Percentiles rank a stretch among this genome's conserved stretches.
phyloP scores from a whole-genome alignment of 768 basidiomycete genomes.

The Boletus rubroflammeus region DNA sequence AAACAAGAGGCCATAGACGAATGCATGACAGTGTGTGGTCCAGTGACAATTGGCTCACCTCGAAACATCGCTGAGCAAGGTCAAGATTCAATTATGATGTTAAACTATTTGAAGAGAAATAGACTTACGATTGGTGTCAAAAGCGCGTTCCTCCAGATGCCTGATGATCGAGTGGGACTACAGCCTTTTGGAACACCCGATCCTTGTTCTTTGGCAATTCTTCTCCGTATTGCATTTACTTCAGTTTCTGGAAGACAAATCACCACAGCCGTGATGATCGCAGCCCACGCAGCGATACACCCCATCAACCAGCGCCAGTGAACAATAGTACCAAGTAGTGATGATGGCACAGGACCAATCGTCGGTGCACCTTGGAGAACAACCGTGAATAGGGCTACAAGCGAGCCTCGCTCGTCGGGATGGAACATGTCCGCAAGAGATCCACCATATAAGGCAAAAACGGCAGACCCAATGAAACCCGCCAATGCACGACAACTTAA shows the following conservation, averaged over 20 bases:
- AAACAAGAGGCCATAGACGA: constrained; percentile 24
- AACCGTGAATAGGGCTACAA: constrained; percentile 24
- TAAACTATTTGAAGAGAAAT: background rate
- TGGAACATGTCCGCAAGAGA: constrained; percentile 24
- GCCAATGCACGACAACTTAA: constrained; percentile 20
- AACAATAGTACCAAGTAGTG: constrained; percentile 18
- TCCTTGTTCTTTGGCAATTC: constrained; percentile 4
- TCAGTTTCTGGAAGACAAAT: constrained; percentile 24
- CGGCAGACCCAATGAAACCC: constrained; percentile 19
- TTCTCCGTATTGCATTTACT: constrained; percentile 14
- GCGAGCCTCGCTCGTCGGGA: constrained; percentile 21
- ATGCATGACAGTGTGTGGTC: constrained; percentile 25
- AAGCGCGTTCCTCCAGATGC: constrained; percentile 14
- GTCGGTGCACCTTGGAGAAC: constrained; percentile 27
- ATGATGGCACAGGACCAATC: constrained; percentile 25
- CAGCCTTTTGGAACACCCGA: background rate
- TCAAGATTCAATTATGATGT: background rate
- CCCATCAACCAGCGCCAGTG: constrained; percentile 25
- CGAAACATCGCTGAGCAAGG: constrained; percentile 15
- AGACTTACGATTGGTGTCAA: constrained; percentile 16
- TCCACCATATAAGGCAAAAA: constrained; percentile 25
- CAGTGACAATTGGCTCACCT: constrained; percentile 24
- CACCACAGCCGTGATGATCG: constrained; percentile 14
- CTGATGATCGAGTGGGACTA: background rate
- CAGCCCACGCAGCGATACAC: constrained; percentile 17